Evolutionary conservation across 108 stramenopile species (phyloP), one percentile per base, ranked within the genome.

Genomic region (Fragilariopsis cylindrus): DNA sequence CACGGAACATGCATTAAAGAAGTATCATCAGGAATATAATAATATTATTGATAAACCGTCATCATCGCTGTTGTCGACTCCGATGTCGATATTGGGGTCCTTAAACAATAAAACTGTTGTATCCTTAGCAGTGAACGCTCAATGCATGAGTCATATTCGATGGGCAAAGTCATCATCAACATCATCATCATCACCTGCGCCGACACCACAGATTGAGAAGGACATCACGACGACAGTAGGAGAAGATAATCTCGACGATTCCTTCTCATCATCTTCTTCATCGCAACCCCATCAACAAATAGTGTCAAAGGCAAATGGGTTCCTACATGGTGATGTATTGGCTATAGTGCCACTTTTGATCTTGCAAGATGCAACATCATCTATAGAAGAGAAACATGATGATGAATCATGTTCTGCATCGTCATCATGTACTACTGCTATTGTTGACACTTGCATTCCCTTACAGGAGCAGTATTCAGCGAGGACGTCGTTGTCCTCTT

Each of bases 11-110:
- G 39, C 7, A 41, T 13, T 62, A 12, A 42, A 39, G 11, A 41
- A 12, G 60, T 62, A 62, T 13, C 60, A 41, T 42, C 60, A 62
- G 7, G 7, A 41, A 7, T 5, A 7, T 12, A 13, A 40, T 41
- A 42, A 12, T 7, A 5, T 43, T 8, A 52, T 9, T 30, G 30
- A 30, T 30, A 30, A 30, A 30, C 30, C 30, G 30, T 30, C 30
- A 30, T 30, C 30, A 30, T 30, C 30, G 13, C 13, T 13, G 12
- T 52, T 52, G 50, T 62, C 6, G 4, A 9, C 60, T 2, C 43
- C n/a, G n/a, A 9, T 42, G 19, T 62, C 60, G 39, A 6, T 62
- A 7, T 42, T 62, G 60, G 60, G 60, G 5, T 62, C 60, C 39
- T 13, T 62, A 42, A 62, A 30, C 11, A 62, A 62, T 13, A 43